phyloP scores from a whole-genome alignment of 371 early-diverging fungal species.

The Rhizopus delemar region DNA sequence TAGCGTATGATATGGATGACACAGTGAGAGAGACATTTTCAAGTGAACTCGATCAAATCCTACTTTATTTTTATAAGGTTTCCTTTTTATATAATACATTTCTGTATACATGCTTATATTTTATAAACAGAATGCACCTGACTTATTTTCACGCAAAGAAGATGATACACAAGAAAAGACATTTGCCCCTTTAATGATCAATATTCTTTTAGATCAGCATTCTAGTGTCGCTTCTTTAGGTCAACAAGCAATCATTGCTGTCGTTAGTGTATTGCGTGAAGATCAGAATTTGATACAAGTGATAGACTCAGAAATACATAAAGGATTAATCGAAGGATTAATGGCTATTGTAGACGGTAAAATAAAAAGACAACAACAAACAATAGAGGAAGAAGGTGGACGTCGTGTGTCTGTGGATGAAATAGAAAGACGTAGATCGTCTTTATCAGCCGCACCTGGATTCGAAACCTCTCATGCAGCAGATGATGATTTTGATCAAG shows the following conservation, averaged over 20 bases:
- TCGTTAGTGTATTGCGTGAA: slow-evolving; percentile 47
- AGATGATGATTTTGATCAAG: slow-evolving; percentile 42
- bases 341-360: slow-evolving; percentile 43
- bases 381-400: slow-evolving; percentile 1
- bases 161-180: slow-evolving; percentile 24
- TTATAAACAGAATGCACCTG: slow-evolving; percentile 13
- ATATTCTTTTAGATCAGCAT: slow-evolving; percentile 49
- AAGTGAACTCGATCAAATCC: slow-evolving; percentile 50
- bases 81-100: neutral
- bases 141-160: slow-evolving; percentile 17
- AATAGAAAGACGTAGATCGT: slow-evolving; percentile 19
- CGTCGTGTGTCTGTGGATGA: slow-evolving; percentile 24
- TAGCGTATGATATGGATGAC: slow-evolving; percentile 52
- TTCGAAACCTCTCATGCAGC: slow-evolving; percentile 23
- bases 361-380: slow-evolving; percentile 7
- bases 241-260: slow-evolving; percentile 45
- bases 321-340: slow-evolving; percentile 54
- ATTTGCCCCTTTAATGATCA: slow-evolving; percentile 45
- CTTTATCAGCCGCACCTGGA: slow-evolving; percentile 23
- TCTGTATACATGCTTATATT: neutral
- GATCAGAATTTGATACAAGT: slow-evolving; percentile 29
- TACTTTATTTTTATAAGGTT: slow-evolving; percentile 57
- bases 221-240: slow-evolving; percentile 46
- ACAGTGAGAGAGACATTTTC: slow-evolving; percentile 56
- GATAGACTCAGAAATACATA: slow-evolving; percentile 55